Base-by-base conservation (phyloP, 345 rosid species). In the Boechera divaricarpa region DNA sequence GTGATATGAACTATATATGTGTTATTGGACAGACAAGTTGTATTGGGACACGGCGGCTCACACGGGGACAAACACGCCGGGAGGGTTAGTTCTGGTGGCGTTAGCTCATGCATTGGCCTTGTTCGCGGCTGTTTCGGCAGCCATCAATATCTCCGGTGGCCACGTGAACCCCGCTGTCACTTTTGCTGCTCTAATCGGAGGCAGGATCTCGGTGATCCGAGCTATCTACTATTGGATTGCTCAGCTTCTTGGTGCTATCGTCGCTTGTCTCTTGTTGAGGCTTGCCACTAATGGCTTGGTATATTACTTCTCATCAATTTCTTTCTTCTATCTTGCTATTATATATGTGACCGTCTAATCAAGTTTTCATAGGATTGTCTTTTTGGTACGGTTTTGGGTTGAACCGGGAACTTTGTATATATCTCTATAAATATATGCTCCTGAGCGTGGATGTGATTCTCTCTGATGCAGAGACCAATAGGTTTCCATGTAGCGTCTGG, bases 91-190 rank as follows among this genome's bases (percentile, higher is more conserved):
- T 63, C 69, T 78, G 77, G 73, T 85, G 7, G 92, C 97, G 5
- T 84, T 92, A 24, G 94, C 97, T 5, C 89, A 89, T 66, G 92
- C 88, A 9, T 82, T 92, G 47, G 88, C 85, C 2, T 69, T 90
- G 0, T 85, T 87, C 31, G 84, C 91, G 0, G 91, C 92, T 0
- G 86, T 88, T 38, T 79, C 96, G 0, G 85, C 87, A 0, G 83
- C 88, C 73, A 82, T 86, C 62, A 90, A 88, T 81, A 54, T 87
- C 67, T 92, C 94, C 0, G 92, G 92, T 10, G 97, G 93, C 36
- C 95, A 91, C 59, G 83, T 90, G 29, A 91, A 91, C 74, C 93
- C 97, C 1, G 97, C 97, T 0, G 91, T 88, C 53, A 90, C 97
- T 67, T 86, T 88, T 7, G 91, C 81, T 15, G 83, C 92, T 36